Percentiles rank a stretch among this genome's conserved stretches.
Conservation (phyloP, 768 basidiomycete genomes). For the Gautieria morchelliformis region DNA sequence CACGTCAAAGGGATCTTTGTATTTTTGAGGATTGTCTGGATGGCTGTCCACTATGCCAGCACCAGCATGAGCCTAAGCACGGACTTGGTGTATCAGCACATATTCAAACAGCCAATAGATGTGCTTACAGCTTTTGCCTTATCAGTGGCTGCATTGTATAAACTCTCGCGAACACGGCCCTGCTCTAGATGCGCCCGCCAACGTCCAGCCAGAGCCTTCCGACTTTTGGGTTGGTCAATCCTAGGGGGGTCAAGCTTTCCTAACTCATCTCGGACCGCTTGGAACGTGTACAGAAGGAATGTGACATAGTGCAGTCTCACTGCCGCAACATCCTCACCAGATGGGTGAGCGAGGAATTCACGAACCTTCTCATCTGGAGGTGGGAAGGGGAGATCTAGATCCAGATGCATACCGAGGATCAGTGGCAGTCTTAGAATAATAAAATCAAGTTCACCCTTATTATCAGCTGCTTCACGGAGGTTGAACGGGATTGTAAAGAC, state of each 20-base stretch:
- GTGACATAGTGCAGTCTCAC: not conserved
- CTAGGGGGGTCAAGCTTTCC: not conserved
- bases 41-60: too few species aligned
- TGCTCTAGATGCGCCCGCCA: not conserved
- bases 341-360: not conserved
- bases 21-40: too few species aligned
- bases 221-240: too few species aligned
- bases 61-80: not conserved
- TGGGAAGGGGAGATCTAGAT: too few species aligned
- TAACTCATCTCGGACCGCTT: not conserved
- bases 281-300: not conserved
- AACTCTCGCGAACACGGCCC: not conserved
- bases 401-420: too few species aligned
- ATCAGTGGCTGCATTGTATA: not conserved
- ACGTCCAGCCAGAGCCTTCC: not conserved
- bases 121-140: not conserved
- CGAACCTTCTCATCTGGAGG: not conserved
- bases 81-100: not conserved
- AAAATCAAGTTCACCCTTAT: too few species aligned
- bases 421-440: not conserved
- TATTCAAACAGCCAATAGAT: too few species aligned
- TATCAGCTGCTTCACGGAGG: too few species aligned
- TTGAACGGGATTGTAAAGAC: conserved; percentile 20
- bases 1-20: too few species aligned
- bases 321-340: not conserved